Base-by-base conservation (phyloP, 2,329 filamentous ascomycete species). In the Thielaviopsis ethacetica region DNA sequence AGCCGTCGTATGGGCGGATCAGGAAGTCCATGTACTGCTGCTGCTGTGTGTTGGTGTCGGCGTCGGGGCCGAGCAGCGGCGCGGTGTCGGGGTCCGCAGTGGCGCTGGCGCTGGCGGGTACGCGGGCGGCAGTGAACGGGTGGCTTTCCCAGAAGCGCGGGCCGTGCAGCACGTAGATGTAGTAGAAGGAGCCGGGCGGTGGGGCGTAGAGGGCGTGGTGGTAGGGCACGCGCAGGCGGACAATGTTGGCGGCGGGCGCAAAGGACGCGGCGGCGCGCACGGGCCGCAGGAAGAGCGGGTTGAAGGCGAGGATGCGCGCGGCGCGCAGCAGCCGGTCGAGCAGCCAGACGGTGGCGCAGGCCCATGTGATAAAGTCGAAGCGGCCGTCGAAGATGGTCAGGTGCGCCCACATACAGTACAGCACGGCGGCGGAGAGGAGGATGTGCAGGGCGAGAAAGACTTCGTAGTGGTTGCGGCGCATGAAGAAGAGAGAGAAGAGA, bases 381-480 rank as follows among this genome's bases (percentile, higher is more conserved):
- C 72, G 67, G 21, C 73, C 73, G 5, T 69, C 65, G 61, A 79
- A 80, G 22, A 80, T 77, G n/a, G 79, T 69, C 60, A 79, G 68
- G 63, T 83, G 70, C 74, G 74, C 74, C 44, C 76, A 76, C 71
- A 81, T 76, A 0, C 73, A 73, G 34, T 75, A 65, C 0, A 82
- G 64, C 0, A 78, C 66, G 0, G 78, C 65, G 9, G 80, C 65
- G 0, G 80, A 75, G 17, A 83, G 67, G 2, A 71, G 66, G 6
- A 82, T 79, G 60, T 83, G 76, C 0, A 76, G 52, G 13, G 75
- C 61, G 5, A 79, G 66, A 60, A 79, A 79, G 0, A 71, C 24
- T 62, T 81, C 77, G 62, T 81, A 84, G n/a, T 73, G 71, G 10
- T 72, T 72, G 6, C 75, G 71, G 0, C 79, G 72, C 19, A 81